Evolutionary conservation across 495 filamentous ascomycete species (phyloP).

Genomic region (Hypoxylon intermedium): DNA sequence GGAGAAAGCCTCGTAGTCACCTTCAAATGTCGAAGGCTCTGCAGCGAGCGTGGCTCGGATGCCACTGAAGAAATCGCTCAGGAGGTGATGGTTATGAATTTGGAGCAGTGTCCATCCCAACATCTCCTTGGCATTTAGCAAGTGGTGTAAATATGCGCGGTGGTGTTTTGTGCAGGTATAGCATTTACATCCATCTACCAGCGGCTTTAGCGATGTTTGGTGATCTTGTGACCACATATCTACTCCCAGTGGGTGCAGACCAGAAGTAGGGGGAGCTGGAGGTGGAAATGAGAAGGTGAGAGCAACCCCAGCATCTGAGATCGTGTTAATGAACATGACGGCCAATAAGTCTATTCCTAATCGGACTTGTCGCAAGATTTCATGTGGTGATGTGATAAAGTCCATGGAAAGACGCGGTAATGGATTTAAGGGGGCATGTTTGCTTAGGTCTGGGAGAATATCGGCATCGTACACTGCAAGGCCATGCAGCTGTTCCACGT

Average conservation of each 20-base stretch:
- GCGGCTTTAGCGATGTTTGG: constrained; percentile 63
- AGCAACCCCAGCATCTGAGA: constrained; percentile 87
- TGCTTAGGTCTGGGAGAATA: constrained; percentile 69
- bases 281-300: constrained; percentile 79
- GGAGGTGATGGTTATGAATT: constrained; percentile 80
- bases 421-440: constrained; percentile 53
- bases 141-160: constrained; percentile 83
- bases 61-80: constrained; percentile 74
- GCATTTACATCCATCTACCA: constrained; percentile 71
- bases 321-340: constrained; percentile 71
- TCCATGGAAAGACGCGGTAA: constrained; percentile 79
- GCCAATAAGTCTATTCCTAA: constrained; percentile 83
- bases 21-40: constrained; percentile 66
- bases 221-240: constrained; percentile 73
- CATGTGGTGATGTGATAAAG: constrained; percentile 71
- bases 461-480: constrained; percentile 81
- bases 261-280: background rate
- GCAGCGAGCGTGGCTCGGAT: constrained; percentile 64
- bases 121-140: constrained; percentile 91
- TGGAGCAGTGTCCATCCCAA: constrained; percentile 92
- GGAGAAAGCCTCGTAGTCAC: constrained; percentile 63
- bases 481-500: constrained; percentile 65
- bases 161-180: constrained; percentile 87
- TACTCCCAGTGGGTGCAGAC: constrained; percentile 65
- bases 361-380: constrained; percentile 72